Conservation (phyloP, 1,284 basidiomycete species). For the Trametes pubescens region DNA sequence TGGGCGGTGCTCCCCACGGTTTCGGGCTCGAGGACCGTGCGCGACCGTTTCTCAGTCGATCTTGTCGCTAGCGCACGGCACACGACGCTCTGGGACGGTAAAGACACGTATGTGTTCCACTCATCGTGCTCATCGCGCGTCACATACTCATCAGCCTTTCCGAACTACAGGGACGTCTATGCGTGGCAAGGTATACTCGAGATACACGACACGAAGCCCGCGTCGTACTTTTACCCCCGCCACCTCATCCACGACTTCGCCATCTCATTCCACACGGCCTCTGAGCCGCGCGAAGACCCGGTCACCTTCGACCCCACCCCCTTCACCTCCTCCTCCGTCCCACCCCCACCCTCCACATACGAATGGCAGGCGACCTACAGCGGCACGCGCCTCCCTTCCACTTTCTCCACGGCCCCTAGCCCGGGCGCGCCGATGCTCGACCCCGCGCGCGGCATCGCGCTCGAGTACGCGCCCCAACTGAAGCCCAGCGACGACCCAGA, state of each 20-base stretch:
- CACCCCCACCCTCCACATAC: constrained; percentile 5
- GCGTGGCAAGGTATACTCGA: constrained; percentile 31
- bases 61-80: constrained; percentile 24
- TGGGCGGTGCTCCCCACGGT: background rate
- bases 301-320: constrained; percentile 1
- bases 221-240: constrained; percentile 22
- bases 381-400: constrained; percentile 4
- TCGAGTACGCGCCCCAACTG: constrained; percentile 15
- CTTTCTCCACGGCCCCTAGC: too few relatives aligned
- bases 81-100: constrained; percentile 26
- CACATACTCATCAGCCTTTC: background rate
- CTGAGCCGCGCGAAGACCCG: constrained; percentile 19
- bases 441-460: constrained; percentile 23
- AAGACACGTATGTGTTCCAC: constrained; percentile 14
- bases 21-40: constrained; percentile 1
- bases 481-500: constrained; percentile 1
- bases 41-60: constrained; percentile 20
- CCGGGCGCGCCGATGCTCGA: background rate
- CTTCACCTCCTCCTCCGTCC: background rate
- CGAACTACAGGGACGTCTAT: constrained; percentile 22
- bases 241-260: constrained; percentile 24
- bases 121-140: background rate
- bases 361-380: constrained; percentile 22
- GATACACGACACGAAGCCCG: constrained; percentile 28
- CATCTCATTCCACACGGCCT: constrained; percentile 29